Percentiles rank a stretch among this genome's conserved stretches.
Conservation (phyloP, 2,329 filamentous ascomycete species). For the Rutstroemia sp. region DNA sequence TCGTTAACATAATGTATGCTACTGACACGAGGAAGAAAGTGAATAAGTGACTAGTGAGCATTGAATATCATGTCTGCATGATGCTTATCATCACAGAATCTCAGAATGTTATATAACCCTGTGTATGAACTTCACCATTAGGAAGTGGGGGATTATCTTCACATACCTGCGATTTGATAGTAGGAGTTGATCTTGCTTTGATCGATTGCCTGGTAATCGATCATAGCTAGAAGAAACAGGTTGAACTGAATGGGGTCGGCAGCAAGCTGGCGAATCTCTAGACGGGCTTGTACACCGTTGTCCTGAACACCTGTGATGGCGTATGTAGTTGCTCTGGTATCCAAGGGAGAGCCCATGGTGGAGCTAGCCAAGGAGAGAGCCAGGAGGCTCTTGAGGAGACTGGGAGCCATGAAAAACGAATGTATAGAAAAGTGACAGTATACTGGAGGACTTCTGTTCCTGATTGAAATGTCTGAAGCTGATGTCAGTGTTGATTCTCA, state of each 20-base stretch:
- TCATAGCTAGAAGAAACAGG: conserved; percentile 66
- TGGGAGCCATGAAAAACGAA: background rate
- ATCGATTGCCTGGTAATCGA: conserved; percentile 56
- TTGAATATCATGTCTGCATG: no score
- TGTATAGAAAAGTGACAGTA: background rate
- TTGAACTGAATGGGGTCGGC: conserved; percentile 58
- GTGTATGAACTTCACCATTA: no score
- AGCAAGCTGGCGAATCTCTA: conserved; percentile 60
- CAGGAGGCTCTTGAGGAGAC: background rate
- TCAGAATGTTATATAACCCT: no score
- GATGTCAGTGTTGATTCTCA: no score
- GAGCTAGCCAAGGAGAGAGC: background rate
- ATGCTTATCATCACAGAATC: no score
- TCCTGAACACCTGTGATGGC: conserved; percentile 3
- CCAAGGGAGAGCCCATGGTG: background rate
- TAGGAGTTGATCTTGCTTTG: conserved; percentile 62
- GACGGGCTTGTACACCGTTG: conserved; percentile 35
- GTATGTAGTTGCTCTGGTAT: background rate
- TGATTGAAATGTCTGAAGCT: no score
- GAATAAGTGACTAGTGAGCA: no score
- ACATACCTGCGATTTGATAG: conserved; percentile 66
- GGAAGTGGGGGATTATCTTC: no score
- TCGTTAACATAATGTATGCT: background rate
- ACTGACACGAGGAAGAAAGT: background rate
- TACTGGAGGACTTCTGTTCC: no score